phyloP scores from a whole-genome alignment of 371 early-diverging fungal genomes.

The Blakeslea trispora region DNA sequence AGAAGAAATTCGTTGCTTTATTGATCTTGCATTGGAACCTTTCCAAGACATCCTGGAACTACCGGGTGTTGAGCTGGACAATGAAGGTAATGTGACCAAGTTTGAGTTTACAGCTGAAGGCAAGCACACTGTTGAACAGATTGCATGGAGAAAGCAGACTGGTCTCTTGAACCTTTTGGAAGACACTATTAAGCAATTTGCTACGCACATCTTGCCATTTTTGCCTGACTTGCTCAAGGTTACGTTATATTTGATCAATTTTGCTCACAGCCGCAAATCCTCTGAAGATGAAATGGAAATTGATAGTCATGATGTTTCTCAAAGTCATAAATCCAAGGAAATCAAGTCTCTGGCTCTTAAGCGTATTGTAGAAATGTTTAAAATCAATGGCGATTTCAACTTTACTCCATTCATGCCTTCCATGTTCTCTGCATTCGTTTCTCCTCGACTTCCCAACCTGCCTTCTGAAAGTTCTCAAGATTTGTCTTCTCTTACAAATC shows the following conservation, averaged over 20 bases:
- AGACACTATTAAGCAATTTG: slow-evolving; percentile 84
- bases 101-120: slow-evolving; percentile 28
- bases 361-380: slow-evolving; percentile 79
- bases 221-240: slow-evolving; percentile 70
- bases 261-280: slow-evolving; percentile 44
- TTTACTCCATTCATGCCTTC: slow-evolving; percentile 74
- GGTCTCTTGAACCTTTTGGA: slow-evolving; percentile 80
- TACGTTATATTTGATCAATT: slow-evolving; percentile 67
- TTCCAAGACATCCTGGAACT: slow-evolving; percentile 54
- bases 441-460: slow-evolving; percentile 70
- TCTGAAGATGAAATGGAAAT: slow-evolving; percentile 28
- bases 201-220: slow-evolving; percentile 67
- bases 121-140: slow-evolving; percentile 24
- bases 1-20: slow-evolving; percentile 69
- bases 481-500: slow-evolving; percentile 73
- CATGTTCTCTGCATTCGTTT: slow-evolving; percentile 72
- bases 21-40: slow-evolving; percentile 80
- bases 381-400: slow-evolving; percentile 66
- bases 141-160: slow-evolving; percentile 69
- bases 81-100: slow-evolving; percentile 15
- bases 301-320: slow-evolving; percentile 27
- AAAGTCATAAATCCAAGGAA: slow-evolving; percentile 53
- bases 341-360: slow-evolving; percentile 73
- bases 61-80: slow-evolving; percentile 30
- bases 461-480: slow-evolving; percentile 84